These are phyloP conservation scores for Lathyrus oleraceus DNA, from an alignment of 306 rosid genomes.

Conservation along the genomic window DNA sequence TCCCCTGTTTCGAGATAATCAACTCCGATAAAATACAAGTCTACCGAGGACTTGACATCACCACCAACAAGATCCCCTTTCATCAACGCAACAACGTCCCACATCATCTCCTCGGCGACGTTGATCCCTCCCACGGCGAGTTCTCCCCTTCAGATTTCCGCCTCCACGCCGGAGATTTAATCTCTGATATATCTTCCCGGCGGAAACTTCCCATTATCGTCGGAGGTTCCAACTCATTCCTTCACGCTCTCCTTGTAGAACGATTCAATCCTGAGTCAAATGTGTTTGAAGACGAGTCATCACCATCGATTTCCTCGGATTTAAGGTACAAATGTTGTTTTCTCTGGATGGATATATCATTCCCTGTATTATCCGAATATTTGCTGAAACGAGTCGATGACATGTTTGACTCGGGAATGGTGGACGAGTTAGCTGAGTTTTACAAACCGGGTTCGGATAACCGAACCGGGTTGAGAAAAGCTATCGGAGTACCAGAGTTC, in stretches of 20 bases:
- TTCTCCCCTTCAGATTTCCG: conserved; percentile 63
- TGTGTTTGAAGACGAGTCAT: conserved; percentile 39
- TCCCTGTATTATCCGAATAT: conserved; percentile 53
- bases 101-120: conserved; percentile 79
- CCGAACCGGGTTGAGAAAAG: conserved; percentile 64
- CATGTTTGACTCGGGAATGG: conserved; percentile 84
- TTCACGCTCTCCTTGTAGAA: conserved; percentile 61
- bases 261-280: conserved; percentile 46
- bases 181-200: conserved; percentile 43
- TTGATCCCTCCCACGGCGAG: conserved; percentile 51
- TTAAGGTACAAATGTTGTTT: conserved; percentile 78
- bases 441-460: conserved; percentile 43
- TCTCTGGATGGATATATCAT: conserved; percentile 79
- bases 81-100: conserved; percentile 56
- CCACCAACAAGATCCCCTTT: conserved; percentile 81
- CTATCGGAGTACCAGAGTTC: conserved; percentile 93
- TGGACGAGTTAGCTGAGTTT: conserved; percentile 75
- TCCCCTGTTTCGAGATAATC: conserved; percentile 61
- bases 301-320: conserved; percentile 38
- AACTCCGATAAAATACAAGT: conserved; percentile 94
- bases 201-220: conserved; percentile 65
- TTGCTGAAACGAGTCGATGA: conserved; percentile 76
- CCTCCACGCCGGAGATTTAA: conserved; percentile 31
- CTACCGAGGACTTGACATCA: conserved; percentile 72
- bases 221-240: conserved; percentile 89